phyloP scores from a whole-genome alignment of 176 grass and related monocot species.

The Panicum miliaceum region DNA sequence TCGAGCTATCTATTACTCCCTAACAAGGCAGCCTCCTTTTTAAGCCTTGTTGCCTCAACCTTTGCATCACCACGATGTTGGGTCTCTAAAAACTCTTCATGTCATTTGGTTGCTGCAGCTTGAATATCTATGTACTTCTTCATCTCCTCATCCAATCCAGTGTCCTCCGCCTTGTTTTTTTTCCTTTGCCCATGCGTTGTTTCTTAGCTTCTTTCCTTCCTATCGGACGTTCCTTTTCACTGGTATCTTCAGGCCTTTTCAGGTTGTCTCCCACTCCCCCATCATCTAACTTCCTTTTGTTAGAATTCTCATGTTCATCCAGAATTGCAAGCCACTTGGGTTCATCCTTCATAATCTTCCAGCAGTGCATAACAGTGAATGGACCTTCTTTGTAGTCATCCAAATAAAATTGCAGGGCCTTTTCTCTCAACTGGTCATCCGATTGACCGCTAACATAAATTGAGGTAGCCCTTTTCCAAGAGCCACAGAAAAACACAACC shows the following conservation, averaged over 20 bases:
- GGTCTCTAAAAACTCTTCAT: not conserved
- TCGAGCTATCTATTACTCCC: no score
- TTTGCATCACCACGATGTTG: not conserved
- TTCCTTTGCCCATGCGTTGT: not conserved
- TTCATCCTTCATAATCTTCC: slow-evolving; percentile 18
- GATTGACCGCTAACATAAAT: not conserved
- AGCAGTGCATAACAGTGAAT: not conserved
- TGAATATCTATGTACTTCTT: not conserved
- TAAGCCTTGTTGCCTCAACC: not conserved
- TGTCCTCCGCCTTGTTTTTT: not conserved
- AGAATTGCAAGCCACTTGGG: slow-evolving; percentile 18
- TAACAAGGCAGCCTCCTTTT: not conserved
- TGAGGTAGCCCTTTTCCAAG: not conserved
- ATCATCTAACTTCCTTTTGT: not conserved
- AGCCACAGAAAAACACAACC: not conserved
- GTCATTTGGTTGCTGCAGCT: not conserved
- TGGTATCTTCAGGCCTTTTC: not conserved
- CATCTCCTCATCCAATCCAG: not conserved
- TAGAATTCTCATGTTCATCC: not conserved
- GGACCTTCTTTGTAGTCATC: slow-evolving; percentile 24
- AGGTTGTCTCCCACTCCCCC: not conserved
- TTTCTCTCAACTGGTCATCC: not conserved
- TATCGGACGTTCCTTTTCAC: not conserved
- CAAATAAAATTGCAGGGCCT: slow-evolving; percentile 1
- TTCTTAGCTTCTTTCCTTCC: slow-evolving; percentile 26